These are phyloP conservation scores for Plantago ovata DNA, from an alignment of 257 asterid genomes.

Conservation along the genomic window DNA sequence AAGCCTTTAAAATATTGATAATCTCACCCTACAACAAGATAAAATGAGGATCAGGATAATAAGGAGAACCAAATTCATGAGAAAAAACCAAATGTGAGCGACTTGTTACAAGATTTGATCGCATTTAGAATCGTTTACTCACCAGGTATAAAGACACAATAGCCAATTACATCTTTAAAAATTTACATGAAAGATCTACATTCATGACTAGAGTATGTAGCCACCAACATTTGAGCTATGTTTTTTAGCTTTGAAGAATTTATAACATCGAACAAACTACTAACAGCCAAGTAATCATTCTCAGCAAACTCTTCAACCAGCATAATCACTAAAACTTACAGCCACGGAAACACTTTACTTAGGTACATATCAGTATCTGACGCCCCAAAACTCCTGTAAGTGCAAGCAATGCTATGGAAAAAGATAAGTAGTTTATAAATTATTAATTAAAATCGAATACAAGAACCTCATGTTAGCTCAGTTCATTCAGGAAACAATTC, in stretches of 20 bases:
- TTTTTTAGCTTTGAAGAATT: background rate
- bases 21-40: conserved; percentile 55
- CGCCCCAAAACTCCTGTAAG: background rate
- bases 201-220: too few relatives aligned
- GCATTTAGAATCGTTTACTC: background rate
- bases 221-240: too few relatives aligned
- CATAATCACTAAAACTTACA: background rate
- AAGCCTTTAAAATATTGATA: conserved; percentile 50
- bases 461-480: too few relatives aligned
- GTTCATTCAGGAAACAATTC: too few relatives aligned
- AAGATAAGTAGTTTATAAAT: too few relatives aligned
- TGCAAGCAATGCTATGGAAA: too few relatives aligned
- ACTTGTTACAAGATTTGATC: background rate
- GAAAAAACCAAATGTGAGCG: too few relatives aligned
- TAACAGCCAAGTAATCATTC: background rate
- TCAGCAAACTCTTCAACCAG: background rate
- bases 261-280: background rate
- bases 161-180: too few relatives aligned
- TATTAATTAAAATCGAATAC: too few relatives aligned
- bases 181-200: too few relatives aligned
- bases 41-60: conserved; percentile 6
- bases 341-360: background rate
- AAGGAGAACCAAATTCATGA: background rate
- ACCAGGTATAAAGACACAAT: background rate
- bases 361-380: too few relatives aligned